Evolutionary conservation across 2,329 filamentous ascomycete species (phyloP).

Genomic region (Diaporthe velutina): DNA sequence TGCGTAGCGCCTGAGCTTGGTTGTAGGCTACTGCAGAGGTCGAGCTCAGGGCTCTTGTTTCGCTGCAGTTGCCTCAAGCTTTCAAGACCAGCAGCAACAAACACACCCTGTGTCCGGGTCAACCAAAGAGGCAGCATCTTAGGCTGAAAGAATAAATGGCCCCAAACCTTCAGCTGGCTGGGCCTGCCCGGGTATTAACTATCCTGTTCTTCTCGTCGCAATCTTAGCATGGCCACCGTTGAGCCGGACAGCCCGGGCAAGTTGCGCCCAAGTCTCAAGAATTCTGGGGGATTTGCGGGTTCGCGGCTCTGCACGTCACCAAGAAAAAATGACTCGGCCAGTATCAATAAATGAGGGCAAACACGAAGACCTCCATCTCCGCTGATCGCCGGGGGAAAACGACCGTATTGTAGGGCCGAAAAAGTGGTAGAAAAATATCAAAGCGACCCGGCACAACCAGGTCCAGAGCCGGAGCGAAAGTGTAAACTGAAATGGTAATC

Average conservation of each 20-base stretch:
- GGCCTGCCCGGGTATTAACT: not conserved
- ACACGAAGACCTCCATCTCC: constrained; percentile 25
- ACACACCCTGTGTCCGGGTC: too few relatives aligned
- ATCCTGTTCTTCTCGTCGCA: not conserved
- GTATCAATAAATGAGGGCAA: not conserved
- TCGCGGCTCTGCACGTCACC: constrained; percentile 3
- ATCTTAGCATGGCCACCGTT: not conserved
- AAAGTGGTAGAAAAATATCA: not conserved
- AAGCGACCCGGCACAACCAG: not conserved
- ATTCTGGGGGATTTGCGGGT: not conserved
- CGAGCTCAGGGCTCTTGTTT: constrained; percentile 6
- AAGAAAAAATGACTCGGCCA: constrained; percentile 14
- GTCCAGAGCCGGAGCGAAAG: constrained; percentile 9
- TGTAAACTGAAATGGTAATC: constrained; percentile 5
- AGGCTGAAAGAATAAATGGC: not conserved
- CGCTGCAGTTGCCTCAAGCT: not conserved
- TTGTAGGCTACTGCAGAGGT: constrained; percentile 4
- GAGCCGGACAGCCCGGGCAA: constrained; percentile 19
- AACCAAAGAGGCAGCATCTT: not conserved
- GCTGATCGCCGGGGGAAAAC: constrained; percentile 1
- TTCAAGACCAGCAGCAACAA: not conserved
- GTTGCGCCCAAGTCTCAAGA: not conserved
- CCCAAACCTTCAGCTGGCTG: not conserved
- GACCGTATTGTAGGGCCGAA: not conserved
- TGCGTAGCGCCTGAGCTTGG: constrained; percentile 9